Evolutionary conservation across 805 yeast species (phyloP).

Genomic region (Isabelozyma pseudorhagii): DNA sequence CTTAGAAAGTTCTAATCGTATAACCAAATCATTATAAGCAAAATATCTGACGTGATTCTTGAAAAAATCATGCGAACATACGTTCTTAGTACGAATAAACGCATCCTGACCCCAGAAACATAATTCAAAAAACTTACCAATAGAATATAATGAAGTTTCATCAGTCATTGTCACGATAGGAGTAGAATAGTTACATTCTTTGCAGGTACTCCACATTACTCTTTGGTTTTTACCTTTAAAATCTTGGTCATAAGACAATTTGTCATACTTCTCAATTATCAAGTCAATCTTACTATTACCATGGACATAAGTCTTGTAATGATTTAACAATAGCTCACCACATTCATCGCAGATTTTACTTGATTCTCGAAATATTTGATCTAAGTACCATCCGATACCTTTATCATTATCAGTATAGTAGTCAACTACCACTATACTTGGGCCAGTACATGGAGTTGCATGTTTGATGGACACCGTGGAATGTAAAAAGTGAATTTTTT

Average conservation of each 20-base stretch:
- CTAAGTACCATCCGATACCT: constrained; percentile 85
- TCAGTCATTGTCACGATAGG: constrained; percentile 83
- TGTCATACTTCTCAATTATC: constrained; percentile 52
- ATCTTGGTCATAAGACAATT: constrained; percentile 15
- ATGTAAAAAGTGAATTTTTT: constrained; percentile 71
- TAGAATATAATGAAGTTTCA: constrained; percentile 83
- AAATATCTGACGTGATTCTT: constrained; percentile 82
- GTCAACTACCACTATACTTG: constrained; percentile 78
- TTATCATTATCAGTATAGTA: constrained; percentile 89
- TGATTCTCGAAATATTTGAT: constrained; percentile 70
- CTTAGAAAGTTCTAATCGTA: constrained; percentile 71
- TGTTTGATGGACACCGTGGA: constrained; percentile 80
- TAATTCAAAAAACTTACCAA: constrained; percentile 89
- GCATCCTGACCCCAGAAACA: constrained; percentile 61
- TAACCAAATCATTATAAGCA: constrained; percentile 73
- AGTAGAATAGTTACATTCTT: constrained; percentile 67
- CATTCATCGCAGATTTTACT: constrained; percentile 74
- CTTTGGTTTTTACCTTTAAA: constrained; percentile 44
- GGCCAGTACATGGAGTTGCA: constrained; percentile 92
- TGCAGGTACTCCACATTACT: constrained; percentile 90
- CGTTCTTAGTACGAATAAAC: constrained; percentile 16
- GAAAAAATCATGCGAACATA: constrained; percentile 77
- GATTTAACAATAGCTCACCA: constrained; percentile 65
- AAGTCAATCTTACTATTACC: constrained; percentile 82
- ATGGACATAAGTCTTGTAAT: constrained; percentile 84